Evolutionary conservation across 2,329 filamentous ascomycete species (phyloP), one percentile per base, ranked within the genome.

Genomic region (Talaromyces sp.): DNA sequence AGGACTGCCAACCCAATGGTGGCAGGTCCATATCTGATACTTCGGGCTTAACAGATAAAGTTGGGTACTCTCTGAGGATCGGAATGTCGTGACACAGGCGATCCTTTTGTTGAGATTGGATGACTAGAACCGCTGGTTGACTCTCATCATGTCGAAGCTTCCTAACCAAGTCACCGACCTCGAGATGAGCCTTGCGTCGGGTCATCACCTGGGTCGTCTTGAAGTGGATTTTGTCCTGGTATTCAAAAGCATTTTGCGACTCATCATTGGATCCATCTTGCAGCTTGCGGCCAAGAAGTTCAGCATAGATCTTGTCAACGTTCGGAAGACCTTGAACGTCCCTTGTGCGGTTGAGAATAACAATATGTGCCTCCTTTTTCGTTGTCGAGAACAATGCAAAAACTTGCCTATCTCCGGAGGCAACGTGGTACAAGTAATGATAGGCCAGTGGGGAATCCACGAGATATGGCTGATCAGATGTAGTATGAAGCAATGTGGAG

Each of bases 341-440:
- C 61, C 87, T 87, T 41, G 83, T 86, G 65, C 87, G 89, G 68
- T 94, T 92, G 33, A 96, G 81, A n/a, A 97, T 88, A 46, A 97
- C 81, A 46, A 99, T 84, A 64, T 96, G 85, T 0, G 92, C 94
- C 64, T 94, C 86, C 11, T 86, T 82, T 58, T 83, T 87, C 0
- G 85, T 84, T 0, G 91, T 93, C 0, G 93, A 97, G 72, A 99
- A 96, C 4, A 99, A 72, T 1, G 91, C 92, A 70, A 97, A 97
- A 47, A 99, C 87, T 66, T 99, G 92, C 32, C 91, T 84, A 52
- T 99, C 93, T 3, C 92, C 91, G 11, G 91, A 87, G 40, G 88
- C 87, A 66, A 99, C 88, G 72, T 99, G 94, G 52, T 96, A 97
- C 24, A 99, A 79, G 67, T 94, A 97, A 49, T 97, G 81, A 68